phyloP scores from a whole-genome alignment of 2,329 filamentous ascomycete genomes.

The Trichoderma oligosporum region DNA sequence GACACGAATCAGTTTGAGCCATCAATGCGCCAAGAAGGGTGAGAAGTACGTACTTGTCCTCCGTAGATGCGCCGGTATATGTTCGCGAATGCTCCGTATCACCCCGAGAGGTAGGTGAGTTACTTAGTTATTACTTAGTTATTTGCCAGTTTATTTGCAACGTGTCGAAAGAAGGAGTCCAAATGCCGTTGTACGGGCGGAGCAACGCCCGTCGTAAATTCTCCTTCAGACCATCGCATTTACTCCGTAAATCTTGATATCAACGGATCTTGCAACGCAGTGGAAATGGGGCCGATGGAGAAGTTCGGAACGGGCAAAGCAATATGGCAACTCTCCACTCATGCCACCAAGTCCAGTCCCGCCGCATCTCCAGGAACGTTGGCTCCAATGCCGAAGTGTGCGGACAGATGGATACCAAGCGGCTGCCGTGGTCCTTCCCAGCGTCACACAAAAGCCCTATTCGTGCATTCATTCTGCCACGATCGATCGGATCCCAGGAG shows the following conservation, averaged over 20 bases:
- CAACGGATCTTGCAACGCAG: constrained; percentile 19
- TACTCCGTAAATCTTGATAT: constrained; percentile 13
- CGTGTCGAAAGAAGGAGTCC: no score
- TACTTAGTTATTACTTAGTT: no score
- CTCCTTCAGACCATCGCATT: no score
- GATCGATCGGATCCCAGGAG: constrained; percentile 19
- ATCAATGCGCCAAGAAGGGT: neutral
- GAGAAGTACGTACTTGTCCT: neutral
- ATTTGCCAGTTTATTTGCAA: no score
- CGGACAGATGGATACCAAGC: constrained; percentile 15
- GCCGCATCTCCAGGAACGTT: constrained; percentile 20
- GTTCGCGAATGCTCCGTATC: neutral
- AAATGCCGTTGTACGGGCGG: neutral
- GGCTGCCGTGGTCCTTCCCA: constrained; percentile 11
- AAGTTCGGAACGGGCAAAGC: constrained; percentile 18
- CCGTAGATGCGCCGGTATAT: neutral
- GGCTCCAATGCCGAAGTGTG: constrained; percentile 18
- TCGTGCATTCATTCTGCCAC: constrained; percentile 16
- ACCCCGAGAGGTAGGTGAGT: neutral
- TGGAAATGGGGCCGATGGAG: constrained; percentile 19
- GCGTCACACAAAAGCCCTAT: constrained; percentile 14
- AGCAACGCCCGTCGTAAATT: constrained; percentile 3
- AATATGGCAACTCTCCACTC: constrained; percentile 18
- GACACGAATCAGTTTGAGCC: neutral
- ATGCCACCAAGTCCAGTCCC: constrained; percentile 18